These are phyloP conservation scores for Inonotus hispidus DNA, from an alignment of 1,284 basidiomycete species.

Conservation along the genomic window DNA sequence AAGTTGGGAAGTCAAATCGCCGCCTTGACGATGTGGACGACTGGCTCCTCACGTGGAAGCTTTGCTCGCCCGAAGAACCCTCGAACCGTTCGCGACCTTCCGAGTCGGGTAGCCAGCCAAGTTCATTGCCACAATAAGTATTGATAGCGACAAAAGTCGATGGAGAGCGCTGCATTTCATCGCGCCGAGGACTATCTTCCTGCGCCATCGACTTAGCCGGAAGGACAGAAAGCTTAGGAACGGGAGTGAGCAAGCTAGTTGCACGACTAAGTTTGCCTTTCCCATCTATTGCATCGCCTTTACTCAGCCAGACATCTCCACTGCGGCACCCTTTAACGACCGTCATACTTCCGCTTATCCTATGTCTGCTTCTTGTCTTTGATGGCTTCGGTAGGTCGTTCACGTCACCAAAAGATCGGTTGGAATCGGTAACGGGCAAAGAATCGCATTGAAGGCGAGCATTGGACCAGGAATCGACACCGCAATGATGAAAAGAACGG, in stretches of 20 bases:
- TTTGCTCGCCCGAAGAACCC: neutral
- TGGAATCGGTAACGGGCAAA: conserved; percentile 60
- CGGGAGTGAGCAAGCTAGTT: conserved; percentile 50
- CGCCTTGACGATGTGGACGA: neutral
- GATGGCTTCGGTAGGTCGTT: conserved; percentile 37
- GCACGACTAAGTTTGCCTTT: conserved; percentile 54
- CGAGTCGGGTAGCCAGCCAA: neutral
- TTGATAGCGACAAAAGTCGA: conserved; percentile 6
- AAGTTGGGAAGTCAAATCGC: neutral
- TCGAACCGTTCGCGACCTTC: neutral
- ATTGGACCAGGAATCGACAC: conserved; percentile 61
- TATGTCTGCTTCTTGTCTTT: conserved; percentile 50
- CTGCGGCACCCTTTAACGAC: conserved; percentile 64
- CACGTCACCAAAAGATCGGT: conserved; percentile 54
- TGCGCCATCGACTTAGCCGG: conserved; percentile 32
- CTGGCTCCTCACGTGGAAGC: neutral
- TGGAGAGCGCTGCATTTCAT: neutral
- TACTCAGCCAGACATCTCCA: conserved; percentile 63
- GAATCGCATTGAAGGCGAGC: conserved; percentile 51
- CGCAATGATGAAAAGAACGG: conserved; percentile 52
- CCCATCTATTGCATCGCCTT: conserved; percentile 60
- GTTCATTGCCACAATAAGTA: neutral
- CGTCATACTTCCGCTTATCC: conserved; percentile 56
- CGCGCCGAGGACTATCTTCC: neutral
- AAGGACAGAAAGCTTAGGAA: conserved; percentile 61